Evolutionary conservation across 768 basidiomycete species (phyloP).

Genomic region (Pleurotus pulmonarius): DNA sequence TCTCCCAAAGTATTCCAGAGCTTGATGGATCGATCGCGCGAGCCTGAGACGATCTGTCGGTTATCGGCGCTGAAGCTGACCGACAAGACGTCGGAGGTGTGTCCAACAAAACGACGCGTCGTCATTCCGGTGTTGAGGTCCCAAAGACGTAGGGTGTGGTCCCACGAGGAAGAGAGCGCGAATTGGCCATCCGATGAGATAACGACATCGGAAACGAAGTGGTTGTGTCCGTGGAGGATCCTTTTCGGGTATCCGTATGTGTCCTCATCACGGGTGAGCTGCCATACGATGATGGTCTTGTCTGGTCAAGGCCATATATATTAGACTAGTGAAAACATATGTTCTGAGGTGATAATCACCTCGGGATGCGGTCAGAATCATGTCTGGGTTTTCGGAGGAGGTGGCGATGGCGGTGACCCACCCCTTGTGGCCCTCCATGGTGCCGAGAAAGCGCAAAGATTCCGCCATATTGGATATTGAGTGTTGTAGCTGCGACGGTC

Average conservation of each 20-base stretch:
- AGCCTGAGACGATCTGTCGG: constrained; percentile 98
- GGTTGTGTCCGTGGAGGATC: constrained; percentile 97
- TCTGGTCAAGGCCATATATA: constrained; percentile 48
- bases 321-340: constrained; percentile 13
- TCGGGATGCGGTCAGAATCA: constrained; percentile 97
- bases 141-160: constrained; percentile 99
- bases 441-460: constrained; percentile 87
- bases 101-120: constrained; percentile 96
- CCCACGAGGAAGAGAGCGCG: constrained; percentile 98
- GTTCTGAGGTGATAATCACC: constrained; percentile 46
- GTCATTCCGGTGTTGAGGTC: constrained; percentile 97
- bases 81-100: constrained; percentile 95
- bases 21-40: constrained; percentile 96
- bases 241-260: constrained; percentile 95
- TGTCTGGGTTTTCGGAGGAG: constrained; percentile 97
- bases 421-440: constrained; percentile 90
- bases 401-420: constrained; percentile 99
- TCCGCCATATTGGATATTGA: constrained; percentile 62
- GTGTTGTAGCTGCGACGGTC: constrained; percentile 26
- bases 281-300: constrained; percentile 99
- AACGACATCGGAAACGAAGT: constrained; percentile 98
- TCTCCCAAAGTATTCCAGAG: constrained; percentile 99
- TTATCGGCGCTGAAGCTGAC: constrained; percentile 99
- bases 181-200: constrained; percentile 99
- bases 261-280: constrained; percentile 89